Evolutionary conservation across 176 grass and related monocot genomes (phyloP), one percentile per base, ranked within the genome.

Genomic region (Aegilops longissima): DNA sequence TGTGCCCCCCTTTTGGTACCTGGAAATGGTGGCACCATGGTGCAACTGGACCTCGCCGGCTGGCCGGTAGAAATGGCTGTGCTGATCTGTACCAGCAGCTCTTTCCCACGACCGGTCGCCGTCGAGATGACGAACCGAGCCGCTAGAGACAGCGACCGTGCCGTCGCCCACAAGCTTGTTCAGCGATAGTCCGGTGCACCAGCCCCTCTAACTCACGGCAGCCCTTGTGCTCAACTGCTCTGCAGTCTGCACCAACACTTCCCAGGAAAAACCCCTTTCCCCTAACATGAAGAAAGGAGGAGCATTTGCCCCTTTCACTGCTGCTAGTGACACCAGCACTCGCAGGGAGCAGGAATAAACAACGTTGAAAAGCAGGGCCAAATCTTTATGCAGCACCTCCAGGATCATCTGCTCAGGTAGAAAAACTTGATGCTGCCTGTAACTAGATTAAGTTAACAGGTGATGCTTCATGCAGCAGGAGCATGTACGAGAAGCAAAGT

Each of bases 311-410:
- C 61, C 59, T 84, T 88, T 84, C 76, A 81, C 85, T 91, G 89
- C 77, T 88, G 89, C 77, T 88, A 91, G 85, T 91, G 89, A 91
- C 77, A 80, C 76, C 20, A 80, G 85, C 89, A 87, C 85, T 81
- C 17, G 70, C n/a, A 76, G 62, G 29, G 38, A 10, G 49, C 61
- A 84, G 81, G 77, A 91, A 91, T 91, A 88, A 84, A 52, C 69
- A 84, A 33, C 38, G 38, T 49, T 25, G 13, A 84, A 47, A 47
- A 82, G 40, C 62, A 82, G 71, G 70, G 81, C 76, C 87, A 82
- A 71, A 85, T 81, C 82, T 81, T 66, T 88, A 88, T 78, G 73
- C 69, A 38, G 62, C 52, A 25, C 38, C 82, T 77, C 54, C 40
- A n/a, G 66, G 82, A 88, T 91, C 90, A 85, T 78, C 82, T 44